Evolutionary conservation across 2,329 filamentous ascomycete species (phyloP).

Genomic region (Paraphaeosphaeria minitans): DNA sequence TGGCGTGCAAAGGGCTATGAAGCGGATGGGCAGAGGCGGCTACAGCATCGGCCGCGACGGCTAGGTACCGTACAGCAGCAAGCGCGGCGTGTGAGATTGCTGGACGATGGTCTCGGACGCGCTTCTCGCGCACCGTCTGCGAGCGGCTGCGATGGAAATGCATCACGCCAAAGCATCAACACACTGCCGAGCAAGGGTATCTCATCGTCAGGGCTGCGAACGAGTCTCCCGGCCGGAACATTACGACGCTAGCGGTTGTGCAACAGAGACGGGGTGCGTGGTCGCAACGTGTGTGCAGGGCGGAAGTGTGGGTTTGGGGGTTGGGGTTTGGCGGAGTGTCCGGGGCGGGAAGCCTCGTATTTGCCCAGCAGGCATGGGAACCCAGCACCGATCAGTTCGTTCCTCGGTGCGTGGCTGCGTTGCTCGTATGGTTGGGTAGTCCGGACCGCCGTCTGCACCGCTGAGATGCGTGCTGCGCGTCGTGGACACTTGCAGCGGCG

Average conservation of each 20-base stretch:
- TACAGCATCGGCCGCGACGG: too few relatives aligned
- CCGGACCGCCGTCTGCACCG: not conserved
- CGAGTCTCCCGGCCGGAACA: not conserved
- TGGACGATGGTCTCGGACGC: not conserved
- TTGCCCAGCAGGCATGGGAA: not conserved
- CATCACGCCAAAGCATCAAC: too few relatives aligned
- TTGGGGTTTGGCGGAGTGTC: not conserved
- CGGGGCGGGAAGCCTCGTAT: slow-evolving; percentile 11
- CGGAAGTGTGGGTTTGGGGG: not conserved
- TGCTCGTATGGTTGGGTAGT: not conserved
- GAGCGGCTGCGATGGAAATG: too few relatives aligned
- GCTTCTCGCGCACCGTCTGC: not conserved
- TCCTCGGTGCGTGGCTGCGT: not conserved
- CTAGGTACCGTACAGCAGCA: too few relatives aligned
- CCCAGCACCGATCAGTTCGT: slow-evolving; percentile 2
- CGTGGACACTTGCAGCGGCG: not conserved
- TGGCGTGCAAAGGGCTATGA: not conserved
- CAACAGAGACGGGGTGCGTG: not conserved
- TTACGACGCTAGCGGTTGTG: not conserved
- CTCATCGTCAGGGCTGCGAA: not conserved
- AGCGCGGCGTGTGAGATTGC: not conserved
- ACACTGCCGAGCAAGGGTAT: too few relatives aligned
- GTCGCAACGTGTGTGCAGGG: slow-evolving; percentile 3
- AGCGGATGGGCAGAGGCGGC: too few relatives aligned
- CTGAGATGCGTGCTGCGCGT: not conserved